These are phyloP conservation scores for Verticillium isaacii DNA, from an alignment of 2,329 filamentous ascomycete species.

Conservation along the genomic window DNA sequence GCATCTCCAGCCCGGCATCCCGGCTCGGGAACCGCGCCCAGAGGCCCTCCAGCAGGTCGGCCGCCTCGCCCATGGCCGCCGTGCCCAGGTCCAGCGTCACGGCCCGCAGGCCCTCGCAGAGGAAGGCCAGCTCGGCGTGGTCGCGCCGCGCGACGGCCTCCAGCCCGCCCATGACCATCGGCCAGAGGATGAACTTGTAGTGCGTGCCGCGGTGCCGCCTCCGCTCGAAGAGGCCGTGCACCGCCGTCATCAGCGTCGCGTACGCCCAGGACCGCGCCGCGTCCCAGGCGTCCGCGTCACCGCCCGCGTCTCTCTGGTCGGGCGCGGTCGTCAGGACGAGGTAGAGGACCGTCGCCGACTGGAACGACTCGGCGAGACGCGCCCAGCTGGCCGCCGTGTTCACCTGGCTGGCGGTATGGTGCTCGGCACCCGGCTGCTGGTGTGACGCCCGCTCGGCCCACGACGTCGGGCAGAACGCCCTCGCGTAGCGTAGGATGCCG, in stretches of 20 bases:
- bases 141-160: background rate
- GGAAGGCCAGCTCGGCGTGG: background rate
- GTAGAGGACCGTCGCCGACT: background rate
- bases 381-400: background rate
- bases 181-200: conserved; percentile 1
- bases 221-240: background rate
- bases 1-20: background rate
- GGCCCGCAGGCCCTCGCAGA: background rate
- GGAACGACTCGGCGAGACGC: background rate
- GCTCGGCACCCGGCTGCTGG: background rate
- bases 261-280: background rate
- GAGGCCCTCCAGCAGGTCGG: background rate
- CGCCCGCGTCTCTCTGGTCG: no score
- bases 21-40: background rate
- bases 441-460: background rate
- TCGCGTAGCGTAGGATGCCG: background rate
- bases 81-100: background rate
- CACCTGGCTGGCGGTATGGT: background rate
- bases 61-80: background rate
- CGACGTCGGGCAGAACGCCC: background rate
- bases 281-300: background rate
- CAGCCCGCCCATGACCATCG: background rate
- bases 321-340: background rate
- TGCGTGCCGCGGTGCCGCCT: background rate
- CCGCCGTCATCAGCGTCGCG: background rate